These are phyloP conservation scores for Solanum sitiens DNA, from an alignment of 257 asterid species.

Conservation along the genomic window DNA sequence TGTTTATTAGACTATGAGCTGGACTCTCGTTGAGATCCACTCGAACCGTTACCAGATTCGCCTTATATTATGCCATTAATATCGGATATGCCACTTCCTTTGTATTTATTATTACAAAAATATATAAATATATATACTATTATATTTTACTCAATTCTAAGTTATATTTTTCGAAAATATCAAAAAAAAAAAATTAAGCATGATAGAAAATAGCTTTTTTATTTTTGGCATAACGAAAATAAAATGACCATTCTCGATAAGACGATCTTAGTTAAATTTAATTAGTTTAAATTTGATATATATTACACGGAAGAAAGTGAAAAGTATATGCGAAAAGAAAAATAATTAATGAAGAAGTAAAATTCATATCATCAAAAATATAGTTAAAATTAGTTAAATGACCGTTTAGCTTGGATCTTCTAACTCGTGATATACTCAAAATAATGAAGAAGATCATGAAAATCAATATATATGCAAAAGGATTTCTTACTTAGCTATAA, in stretches of 20 bases:
- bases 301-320: too few species aligned
- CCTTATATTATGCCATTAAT: background rate
- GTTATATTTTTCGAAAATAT: too few species aligned
- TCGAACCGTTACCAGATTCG: background rate
- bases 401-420: too few species aligned
- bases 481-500: background rate
- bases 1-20: background rate
- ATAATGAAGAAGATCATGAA: background rate
- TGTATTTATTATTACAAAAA: too few species aligned
- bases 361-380: too few species aligned
- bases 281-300: background rate
- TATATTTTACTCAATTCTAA: background rate
- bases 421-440: background rate
- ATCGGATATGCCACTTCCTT: conserved; percentile 8
- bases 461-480: background rate
- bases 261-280: background rate
- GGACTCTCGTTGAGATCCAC: conserved; percentile 13
- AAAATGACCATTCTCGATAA: too few species aligned
- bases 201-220: background rate
- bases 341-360: too few species aligned
- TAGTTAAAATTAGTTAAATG: background rate
- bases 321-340: too few species aligned
- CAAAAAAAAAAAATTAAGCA: background rate
- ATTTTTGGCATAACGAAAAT: background rate
- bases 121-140: too few species aligned